These are phyloP conservation scores for Lentinula sp. DNA, from an alignment of 768 basidiomycete species.

Conservation along the genomic window DNA sequence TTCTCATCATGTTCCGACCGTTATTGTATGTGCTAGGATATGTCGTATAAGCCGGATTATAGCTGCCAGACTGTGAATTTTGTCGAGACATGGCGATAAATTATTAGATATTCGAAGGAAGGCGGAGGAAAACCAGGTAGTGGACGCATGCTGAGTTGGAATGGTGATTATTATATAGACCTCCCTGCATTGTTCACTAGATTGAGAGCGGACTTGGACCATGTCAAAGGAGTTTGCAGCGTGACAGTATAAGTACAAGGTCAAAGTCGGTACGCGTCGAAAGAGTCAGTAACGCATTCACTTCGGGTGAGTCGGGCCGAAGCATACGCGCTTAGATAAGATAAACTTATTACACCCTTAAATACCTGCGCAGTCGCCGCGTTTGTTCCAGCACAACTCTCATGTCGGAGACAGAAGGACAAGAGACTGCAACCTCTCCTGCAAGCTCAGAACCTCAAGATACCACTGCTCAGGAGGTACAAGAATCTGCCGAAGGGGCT, in stretches of 20 bases:
- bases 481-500: conserved; percentile 1
- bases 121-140: not conserved
- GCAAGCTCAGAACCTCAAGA: conserved; percentile 9
- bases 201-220: not conserved
- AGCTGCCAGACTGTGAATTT: not conserved
- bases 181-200: not conserved
- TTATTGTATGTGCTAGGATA: not conserved
- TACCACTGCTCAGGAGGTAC: not conserved
- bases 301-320: not conserved
- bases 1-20: not conserved
- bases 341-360: not conserved
- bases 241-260: not conserved
- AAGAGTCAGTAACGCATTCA: not conserved
- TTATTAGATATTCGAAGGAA: not conserved
- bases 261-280: not conserved
- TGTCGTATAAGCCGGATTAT: not conserved
- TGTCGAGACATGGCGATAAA: not conserved
- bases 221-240: not conserved
- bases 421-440: not conserved
- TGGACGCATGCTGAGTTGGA: not conserved
- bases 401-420: not conserved
- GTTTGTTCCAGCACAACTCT: not conserved
- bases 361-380: not conserved
- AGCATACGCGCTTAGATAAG: not conserved
- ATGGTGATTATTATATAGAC: not conserved